Percentiles rank a stretch among this genome's conserved stretches.
Evolutionary conservation across 257 asterid species (phyloP).

Genomic region (Forsythia suspensa): DNA sequence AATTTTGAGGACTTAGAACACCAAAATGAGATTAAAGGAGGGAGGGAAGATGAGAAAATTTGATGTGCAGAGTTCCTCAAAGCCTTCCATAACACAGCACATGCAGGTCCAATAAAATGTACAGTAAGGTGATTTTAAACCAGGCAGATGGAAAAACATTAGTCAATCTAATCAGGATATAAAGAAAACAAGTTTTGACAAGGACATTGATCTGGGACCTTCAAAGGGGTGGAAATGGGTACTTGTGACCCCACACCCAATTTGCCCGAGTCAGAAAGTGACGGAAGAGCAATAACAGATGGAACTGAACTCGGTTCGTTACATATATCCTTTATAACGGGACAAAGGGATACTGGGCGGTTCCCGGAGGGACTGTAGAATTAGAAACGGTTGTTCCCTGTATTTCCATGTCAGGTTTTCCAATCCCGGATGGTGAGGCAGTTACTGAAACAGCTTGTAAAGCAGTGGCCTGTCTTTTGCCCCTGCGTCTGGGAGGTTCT

Average conservation of each 20-base stretch:
- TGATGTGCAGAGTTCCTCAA: neutral
- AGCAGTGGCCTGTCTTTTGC: conserved; percentile 52
- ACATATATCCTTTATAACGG: conserved; percentile 27
- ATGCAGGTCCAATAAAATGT: neutral
- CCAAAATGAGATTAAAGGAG: neutral
- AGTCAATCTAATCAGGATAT: neutral
- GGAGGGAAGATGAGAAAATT: conserved; percentile 1
- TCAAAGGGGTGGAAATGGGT: conserved; percentile 23
- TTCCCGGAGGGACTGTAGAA: conserved; percentile 23
- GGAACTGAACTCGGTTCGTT: conserved; percentile 32
- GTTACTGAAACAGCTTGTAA: conserved; percentile 38
- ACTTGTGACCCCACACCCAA: conserved; percentile 32
- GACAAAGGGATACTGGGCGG: conserved; percentile 39
- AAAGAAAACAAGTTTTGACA: neutral
- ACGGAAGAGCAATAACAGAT: conserved; percentile 31
- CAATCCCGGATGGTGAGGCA: conserved; percentile 28
- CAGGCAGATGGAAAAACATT: neutral
- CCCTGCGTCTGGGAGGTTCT: conserved; percentile 76
- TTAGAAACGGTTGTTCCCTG: conserved; percentile 37
- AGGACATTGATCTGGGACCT: conserved; percentile 30
- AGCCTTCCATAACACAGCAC: neutral
- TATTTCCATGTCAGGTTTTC: conserved; percentile 28
- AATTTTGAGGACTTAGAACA: neutral
- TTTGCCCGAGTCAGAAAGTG: conserved; percentile 36
- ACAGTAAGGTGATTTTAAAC: neutral